These are phyloP conservation scores for Pythium vanterpoolii DNA, from an alignment of 352 stramenopile genomes.

Conservation along the genomic window DNA sequence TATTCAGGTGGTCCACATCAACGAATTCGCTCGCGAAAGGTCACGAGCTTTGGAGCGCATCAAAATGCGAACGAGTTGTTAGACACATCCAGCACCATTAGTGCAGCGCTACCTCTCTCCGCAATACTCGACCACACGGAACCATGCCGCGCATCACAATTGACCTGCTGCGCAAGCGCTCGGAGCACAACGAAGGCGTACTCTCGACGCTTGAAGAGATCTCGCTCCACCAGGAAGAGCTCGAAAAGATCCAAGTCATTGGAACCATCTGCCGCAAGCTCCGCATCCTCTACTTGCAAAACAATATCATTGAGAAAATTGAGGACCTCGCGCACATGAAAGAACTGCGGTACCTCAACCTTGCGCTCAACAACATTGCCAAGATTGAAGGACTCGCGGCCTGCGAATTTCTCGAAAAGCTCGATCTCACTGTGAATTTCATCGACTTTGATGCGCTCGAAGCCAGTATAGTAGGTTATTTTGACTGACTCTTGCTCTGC, in stretches of 20 bases:
- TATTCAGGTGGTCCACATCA: neutral
- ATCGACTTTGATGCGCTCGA: slow-evolving; percentile 90
- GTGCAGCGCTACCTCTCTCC: neutral
- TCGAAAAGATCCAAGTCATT: slow-evolving; percentile 91
- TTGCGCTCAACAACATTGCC: slow-evolving; percentile 94
- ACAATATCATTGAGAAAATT: slow-evolving; percentile 95
- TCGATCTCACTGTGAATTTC: slow-evolving; percentile 96
- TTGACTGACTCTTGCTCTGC: neutral
- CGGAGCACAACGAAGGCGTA: slow-evolving; percentile 94
- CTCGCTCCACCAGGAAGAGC: slow-evolving; percentile 90
- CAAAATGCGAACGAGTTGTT: too few species aligned
- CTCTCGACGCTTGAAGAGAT: slow-evolving; percentile 93
- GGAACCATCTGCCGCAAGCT: slow-evolving; percentile 88
- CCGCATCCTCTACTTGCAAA: slow-evolving; percentile 95
- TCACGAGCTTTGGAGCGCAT: neutral
- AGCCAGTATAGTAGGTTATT: slow-evolving; percentile 56
- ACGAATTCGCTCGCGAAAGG: neutral
- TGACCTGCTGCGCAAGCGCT: slow-evolving; percentile 80
- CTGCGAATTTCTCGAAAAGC: slow-evolving; percentile 90
- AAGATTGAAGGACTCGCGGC: slow-evolving; percentile 82
- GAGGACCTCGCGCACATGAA: slow-evolving; percentile 93
- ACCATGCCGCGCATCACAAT: slow-evolving; percentile 75
- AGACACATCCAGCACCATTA: neutral
- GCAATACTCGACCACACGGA: neutral
- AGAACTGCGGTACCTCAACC: slow-evolving; percentile 93